These are phyloP conservation scores for Fusarium tanahbumbuense DNA, from an alignment of 2,329 filamentous ascomycete genomes.

Conservation along the genomic window DNA sequence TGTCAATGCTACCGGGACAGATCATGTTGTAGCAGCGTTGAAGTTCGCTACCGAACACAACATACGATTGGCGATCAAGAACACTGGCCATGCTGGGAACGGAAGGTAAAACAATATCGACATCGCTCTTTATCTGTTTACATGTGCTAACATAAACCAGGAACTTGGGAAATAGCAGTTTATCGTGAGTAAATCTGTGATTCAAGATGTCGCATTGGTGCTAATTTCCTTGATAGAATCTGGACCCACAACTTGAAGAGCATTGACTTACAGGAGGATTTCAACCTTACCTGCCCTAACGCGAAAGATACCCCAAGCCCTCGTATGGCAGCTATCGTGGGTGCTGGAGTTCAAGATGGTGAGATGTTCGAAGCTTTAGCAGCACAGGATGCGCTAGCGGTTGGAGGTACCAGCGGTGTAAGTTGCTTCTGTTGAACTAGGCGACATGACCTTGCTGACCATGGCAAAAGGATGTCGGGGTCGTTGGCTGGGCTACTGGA, in stretches of 20 bases:
- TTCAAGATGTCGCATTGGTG: not conserved
- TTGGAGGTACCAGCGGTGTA: not conserved
- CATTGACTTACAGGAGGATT: not conserved
- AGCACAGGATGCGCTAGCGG: not conserved
- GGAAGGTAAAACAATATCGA: not conserved
- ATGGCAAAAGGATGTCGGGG: constrained; percentile 1
- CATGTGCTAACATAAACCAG: rapidly evolving
- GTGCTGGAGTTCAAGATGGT: not conserved
- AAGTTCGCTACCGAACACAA: not conserved
- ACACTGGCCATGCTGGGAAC: not conserved
- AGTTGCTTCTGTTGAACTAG: too few relatives aligned
- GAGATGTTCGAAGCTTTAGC: not conserved
- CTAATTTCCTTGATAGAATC: not conserved
- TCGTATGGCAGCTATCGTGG: not conserved
- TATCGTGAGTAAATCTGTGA: not conserved
- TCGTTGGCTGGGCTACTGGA: not conserved
- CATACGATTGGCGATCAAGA: not conserved
- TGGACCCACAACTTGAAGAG: not conserved
- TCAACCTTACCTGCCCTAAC: not conserved
- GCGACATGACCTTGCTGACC: too few relatives aligned
- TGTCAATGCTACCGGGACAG: not conserved
- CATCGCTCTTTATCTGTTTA: not conserved
- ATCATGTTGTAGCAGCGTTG: not conserved
- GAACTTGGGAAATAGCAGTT: not conserved
- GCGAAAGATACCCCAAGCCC: not conserved